These are phyloP conservation scores for Debaryomycetaceae sp. DNA, from an alignment of 1,139 yeast species.

Conservation along the genomic window DNA sequence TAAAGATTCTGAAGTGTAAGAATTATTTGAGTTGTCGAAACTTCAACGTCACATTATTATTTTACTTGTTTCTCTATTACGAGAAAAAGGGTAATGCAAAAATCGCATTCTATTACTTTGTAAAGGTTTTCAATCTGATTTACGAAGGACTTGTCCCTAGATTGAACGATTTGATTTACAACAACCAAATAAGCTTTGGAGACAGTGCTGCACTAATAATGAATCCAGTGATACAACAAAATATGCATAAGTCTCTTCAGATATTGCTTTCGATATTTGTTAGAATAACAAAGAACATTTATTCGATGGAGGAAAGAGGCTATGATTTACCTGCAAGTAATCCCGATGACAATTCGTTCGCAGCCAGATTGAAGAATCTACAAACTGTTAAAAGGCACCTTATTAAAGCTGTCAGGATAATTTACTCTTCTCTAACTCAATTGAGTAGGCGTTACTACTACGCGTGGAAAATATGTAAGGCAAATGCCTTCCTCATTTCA, in stretches of 20 bases:
- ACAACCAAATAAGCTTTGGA: constrained; percentile 31
- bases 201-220: constrained; percentile 34
- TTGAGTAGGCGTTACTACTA: constrained; percentile 36
- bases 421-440: constrained; percentile 22
- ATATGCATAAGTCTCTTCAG: constrained; percentile 29
- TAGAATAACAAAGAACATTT: constrained; percentile 21
- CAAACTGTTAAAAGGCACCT: constrained; percentile 6
- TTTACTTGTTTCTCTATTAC: constrained; percentile 31
- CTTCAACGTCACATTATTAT: constrained; percentile 22
- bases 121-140: constrained; percentile 20
- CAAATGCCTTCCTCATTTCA: neutral
- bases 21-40: constrained; percentile 28
- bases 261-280: constrained; percentile 21
- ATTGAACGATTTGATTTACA: constrained; percentile 23
- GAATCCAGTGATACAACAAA: constrained; percentile 32
- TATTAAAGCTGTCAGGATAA: constrained; percentile 13
- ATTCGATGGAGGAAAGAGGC: constrained; percentile 14
- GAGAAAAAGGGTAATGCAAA: constrained; percentile 21
- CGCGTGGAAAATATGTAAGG: constrained; percentile 34
- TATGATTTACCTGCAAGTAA: constrained; percentile 14
- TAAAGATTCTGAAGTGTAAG: constrained; percentile 31
- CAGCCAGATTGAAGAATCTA: constrained; percentile 11
- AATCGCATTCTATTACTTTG: constrained; percentile 25
- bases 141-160: constrained; percentile 28
- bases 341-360: constrained; percentile 16